Percentiles rank a stretch among this genome's conserved stretches.
phyloP scores from a whole-genome alignment of 306 rosid species.

The Morella rubra region DNA sequence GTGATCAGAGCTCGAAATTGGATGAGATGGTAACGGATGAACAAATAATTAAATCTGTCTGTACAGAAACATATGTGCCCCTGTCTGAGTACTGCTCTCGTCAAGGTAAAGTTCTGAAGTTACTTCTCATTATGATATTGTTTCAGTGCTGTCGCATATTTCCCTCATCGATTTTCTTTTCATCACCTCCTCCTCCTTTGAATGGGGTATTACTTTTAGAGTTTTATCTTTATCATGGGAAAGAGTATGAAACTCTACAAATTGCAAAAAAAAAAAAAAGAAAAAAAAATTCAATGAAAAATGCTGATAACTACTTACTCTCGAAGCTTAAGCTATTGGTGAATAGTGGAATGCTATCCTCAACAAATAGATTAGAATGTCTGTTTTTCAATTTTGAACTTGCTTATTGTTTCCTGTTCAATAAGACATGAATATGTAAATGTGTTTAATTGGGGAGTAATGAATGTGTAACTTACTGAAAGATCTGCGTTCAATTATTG shows the following conservation, averaged over 20 bases:
- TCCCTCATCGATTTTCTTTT: background rate
- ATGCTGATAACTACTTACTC: background rate
- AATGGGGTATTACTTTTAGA: background rate
- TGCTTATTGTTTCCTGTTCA: background rate
- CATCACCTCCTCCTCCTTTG: background rate
- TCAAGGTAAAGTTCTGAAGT: constrained; percentile 39
- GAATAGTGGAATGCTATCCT: background rate
- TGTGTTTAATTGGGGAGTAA: background rate
- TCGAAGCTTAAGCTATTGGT: background rate
- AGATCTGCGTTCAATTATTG: background rate
- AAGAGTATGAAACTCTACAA: background rate
- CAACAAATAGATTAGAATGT: background rate
- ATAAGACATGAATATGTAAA: background rate
- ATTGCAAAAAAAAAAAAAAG: background rate
- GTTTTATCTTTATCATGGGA: background rate
- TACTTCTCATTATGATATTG: constrained; percentile 8
- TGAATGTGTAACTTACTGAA: background rate
- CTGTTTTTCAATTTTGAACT: background rate
- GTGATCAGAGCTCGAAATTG: constrained; percentile 29
- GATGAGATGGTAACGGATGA: constrained; percentile 37
- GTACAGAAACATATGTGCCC: constrained; percentile 25
- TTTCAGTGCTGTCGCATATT: background rate
- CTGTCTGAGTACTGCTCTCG: constrained; percentile 19
- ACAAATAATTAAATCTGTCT: constrained; percentile 28
- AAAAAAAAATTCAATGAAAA: background rate